These are phyloP conservation scores for Ocimum tenuiflorum DNA, from an alignment of 257 asterid species.

Conservation along the genomic window DNA sequence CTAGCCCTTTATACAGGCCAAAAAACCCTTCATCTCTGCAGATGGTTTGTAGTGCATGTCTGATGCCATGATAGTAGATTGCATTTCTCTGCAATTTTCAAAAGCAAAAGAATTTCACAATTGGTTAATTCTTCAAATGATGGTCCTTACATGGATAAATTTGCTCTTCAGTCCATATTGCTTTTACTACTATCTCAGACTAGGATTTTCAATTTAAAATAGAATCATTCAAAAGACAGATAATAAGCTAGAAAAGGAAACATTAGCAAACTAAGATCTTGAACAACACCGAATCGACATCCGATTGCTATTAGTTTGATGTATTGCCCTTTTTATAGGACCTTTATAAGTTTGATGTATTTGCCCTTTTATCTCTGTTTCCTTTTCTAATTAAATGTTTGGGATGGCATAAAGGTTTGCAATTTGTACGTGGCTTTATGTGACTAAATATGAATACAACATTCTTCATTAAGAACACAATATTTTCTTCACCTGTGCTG, in stretches of 20 bases:
- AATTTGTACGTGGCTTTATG: too few relatives aligned
- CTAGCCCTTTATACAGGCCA: constrained; percentile 90
- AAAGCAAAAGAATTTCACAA: constrained; percentile 2
- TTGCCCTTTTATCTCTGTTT: too few relatives aligned
- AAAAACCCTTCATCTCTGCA: constrained; percentile 85
- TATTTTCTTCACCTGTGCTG: constrained; percentile 64
- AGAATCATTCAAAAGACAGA: background rate
- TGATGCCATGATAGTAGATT: constrained; percentile 72
- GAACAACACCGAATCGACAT: too few relatives aligned
- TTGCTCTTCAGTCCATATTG: background rate
- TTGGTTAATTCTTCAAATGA: background rate
- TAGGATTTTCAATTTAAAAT: background rate
- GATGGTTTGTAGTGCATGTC: constrained; percentile 69
- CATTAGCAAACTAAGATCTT: too few relatives aligned
- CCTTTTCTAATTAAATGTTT: too few relatives aligned
- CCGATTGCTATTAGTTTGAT: too few relatives aligned
- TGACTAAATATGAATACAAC: background rate
- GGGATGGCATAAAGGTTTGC: too few relatives aligned
- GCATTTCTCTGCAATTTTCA: constrained; percentile 54
- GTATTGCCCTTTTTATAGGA: too few relatives aligned
- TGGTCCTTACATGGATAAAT: background rate
- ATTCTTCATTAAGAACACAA: background rate
- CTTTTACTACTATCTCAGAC: constrained; percentile 2
- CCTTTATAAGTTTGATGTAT: too few relatives aligned
- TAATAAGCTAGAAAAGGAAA: background rate